Evolutionary conservation across 805 yeast species (phyloP), one percentile per base, ranked within the genome.

Genomic region (Ogataea neopini): DNA sequence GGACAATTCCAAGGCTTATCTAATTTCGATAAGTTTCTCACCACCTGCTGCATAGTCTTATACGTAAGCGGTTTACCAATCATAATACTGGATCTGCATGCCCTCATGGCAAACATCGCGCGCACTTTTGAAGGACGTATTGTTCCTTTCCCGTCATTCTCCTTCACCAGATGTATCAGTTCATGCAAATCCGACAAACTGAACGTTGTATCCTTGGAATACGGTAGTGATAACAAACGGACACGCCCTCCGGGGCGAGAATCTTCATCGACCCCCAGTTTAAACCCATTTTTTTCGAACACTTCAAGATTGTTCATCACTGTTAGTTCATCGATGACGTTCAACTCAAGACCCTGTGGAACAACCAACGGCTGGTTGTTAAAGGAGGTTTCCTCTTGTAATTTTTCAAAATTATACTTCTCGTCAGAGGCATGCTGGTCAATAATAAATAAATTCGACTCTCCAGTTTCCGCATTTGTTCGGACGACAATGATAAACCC

Each of bases 351-450:
- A 4, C 54, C 54, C 17, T 73, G 70, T 0, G 86, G 84, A 0
- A 72, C 61, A 5, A 92, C 88, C 41, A 94, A 70, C 1, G 83
- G 81, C 66, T 94, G 97, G 36, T 76, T 74, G 38, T 80, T 76
- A 52, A 91, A 81, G 0, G 71, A 68, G 0, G 86, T 79, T 2
- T 72, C 73, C 14, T 70, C 64, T 55, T 80, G 83, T 13, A 86
- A 67, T 41, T 71, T 72, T 64, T 94, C 99, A 70, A 88, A 94
- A 64, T 94, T 94, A 70, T 60, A 89, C 57, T 91, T 94, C 60
- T 94, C 99, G 69, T 94, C 99, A 54, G 96, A 87, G 1, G 99
- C 99, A 70, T 94, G 99, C 66, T 94, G 99, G 64, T 94, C 99
- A 40, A 94, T 76, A 28, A 94, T 91, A 58, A 94, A 91, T 26